Base-by-base conservation (phyloP, 2,329 filamentous ascomycete species). In the Meredithiella fracta region DNA sequence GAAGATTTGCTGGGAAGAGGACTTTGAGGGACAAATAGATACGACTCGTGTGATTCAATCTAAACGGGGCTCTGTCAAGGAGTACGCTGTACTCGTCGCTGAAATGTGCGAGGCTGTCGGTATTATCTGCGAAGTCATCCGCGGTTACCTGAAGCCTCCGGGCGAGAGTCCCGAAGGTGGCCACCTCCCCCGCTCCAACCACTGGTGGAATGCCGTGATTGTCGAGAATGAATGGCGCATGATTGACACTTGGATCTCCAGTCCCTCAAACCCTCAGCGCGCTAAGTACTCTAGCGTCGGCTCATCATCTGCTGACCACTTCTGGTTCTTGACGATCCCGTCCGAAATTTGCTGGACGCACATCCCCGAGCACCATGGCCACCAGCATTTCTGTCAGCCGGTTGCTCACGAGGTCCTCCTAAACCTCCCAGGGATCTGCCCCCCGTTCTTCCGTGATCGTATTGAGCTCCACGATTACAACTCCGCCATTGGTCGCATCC, bases 131-230 rank as follows among this genome's bases (percentile, higher is more conserved):
- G 91, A 97, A 65, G 76, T 94, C 20, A 80, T 98, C 14, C 80
- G 83, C 59, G 92, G 92, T 0, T 97, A 92, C 65, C 78, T 98
- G 56, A 98, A 98, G 67, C 76, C 79, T 1, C 92, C 92, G 0
- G 91, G 91, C 0, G 92, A 97, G 63, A 72, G 83, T 6, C 73
- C 85, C 1, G 90, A 97, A 63, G 73, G 89, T 47, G 86, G 85
- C 60, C 83, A 84, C 58, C 80, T 91, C 67, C 86, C 87, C n/a
- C 80, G 83, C 29, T 78, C 91, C 0, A 98, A 98, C 64, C 92
- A 98, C 69, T 97, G 86, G 82, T 98, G 92, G 92, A 98, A 98
- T 63, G 83, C 88, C 0, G 87, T 97, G 17, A 72, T 96, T 37
- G 82, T 96, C 7, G 92, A 98, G 67, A 84, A 86, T 22, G 89